Percentiles rank a stretch among this genome's conserved stretches.
phyloP scores from a whole-genome alignment of 164 flowering plant genomes.

The Macadamia integrifolia region DNA sequence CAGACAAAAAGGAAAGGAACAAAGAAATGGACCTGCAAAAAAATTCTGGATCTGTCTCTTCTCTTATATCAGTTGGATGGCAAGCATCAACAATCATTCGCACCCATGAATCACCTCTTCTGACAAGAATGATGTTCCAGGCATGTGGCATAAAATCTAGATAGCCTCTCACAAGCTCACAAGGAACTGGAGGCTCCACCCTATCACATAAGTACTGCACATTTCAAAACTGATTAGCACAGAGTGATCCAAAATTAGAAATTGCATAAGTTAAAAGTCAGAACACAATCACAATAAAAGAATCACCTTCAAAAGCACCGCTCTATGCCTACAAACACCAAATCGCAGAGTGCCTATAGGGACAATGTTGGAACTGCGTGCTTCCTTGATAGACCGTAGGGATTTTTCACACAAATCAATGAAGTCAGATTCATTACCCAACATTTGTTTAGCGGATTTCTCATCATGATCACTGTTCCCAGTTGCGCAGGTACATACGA shows the following conservation, averaged over 20 bases:
- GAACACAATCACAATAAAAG: background rate
- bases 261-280: too few species aligned
- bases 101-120: conserved; percentile 48
- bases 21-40: conserved; percentile 59
- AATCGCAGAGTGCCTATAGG: conserved; percentile 78
- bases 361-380: conserved; percentile 62
- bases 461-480: conserved; percentile 35
- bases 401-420: conserved; percentile 73
- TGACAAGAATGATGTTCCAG: conserved; percentile 70
- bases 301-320: conserved; percentile 87
- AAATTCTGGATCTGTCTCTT: conserved; percentile 79
- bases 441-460: conserved; percentile 16
- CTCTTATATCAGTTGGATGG: conserved; percentile 85
- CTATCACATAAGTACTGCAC: conserved; percentile 89
- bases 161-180: conserved; percentile 97
- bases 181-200: conserved; percentile 83
- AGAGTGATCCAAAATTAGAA: background rate
- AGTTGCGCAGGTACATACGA: conserved; percentile 83
- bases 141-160: conserved; percentile 93
- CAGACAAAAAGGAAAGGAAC: background rate
- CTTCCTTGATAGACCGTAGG: conserved; percentile 53
- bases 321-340: conserved; percentile 96
- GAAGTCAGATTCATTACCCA: conserved; percentile 30
- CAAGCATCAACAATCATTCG: conserved; percentile 99
- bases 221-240: conserved; percentile 20